phyloP scores from a whole-genome alignment of 768 basidiomycete species.

The Leucocoprinus sp. region DNA sequence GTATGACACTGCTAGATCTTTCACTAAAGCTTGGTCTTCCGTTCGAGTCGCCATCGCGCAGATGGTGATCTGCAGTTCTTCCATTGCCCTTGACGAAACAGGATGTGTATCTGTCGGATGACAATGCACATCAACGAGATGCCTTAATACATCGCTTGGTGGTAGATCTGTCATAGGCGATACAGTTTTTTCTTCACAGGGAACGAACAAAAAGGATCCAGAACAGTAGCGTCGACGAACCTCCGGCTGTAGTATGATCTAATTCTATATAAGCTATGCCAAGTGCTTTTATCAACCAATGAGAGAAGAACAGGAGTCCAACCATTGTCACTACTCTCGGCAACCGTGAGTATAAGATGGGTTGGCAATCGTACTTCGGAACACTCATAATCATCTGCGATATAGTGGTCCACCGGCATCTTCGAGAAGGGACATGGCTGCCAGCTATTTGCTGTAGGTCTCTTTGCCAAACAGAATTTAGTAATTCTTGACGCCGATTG shows the following conservation, averaged over 20 bases:
- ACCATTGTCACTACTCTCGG: no score
- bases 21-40: conserved; percentile 67
- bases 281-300: no score
- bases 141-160: conserved; percentile 43
- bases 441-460: neutral
- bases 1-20: conserved; percentile 48
- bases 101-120: conserved; percentile 76
- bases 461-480: neutral
- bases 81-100: conserved; percentile 40
- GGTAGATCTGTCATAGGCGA: conserved; percentile 12
- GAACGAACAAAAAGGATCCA: neutral
- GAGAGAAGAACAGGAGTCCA: no score
- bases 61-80: conserved; percentile 53
- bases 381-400: no score
- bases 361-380: no score
- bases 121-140: conserved; percentile 84
- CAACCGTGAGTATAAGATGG: no score
- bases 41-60: conserved; percentile 74
- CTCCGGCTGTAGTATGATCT: no score
- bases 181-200: neutral
- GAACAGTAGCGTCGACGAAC: no score
- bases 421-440: neutral
- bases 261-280: no score
- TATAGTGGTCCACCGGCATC: no score
- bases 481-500: neutral